Base-by-base conservation (phyloP, 345 rosid species). In the Eucalyptus victrix region DNA sequence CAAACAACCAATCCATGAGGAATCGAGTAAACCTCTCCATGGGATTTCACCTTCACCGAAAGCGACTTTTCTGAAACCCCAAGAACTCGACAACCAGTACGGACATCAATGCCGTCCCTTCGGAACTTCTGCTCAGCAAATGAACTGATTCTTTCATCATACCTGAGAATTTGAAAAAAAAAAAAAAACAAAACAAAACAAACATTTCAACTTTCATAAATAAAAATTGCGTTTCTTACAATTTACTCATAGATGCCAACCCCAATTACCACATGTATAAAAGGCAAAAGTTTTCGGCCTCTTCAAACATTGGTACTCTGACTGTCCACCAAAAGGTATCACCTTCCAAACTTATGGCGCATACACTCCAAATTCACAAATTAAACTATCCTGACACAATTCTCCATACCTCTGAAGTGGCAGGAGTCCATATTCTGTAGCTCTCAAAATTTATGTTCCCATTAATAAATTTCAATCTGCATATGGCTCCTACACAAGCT, bases 1-100 rank as follows among this genome's bases (percentile, higher is more conserved):
- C 99, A 97, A 87, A 98, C 90, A 90, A 98, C 93, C 94, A 98
- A 90, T 54, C 99, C 99, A 92, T 96, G 96, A 44, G 99, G 97
- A 88, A 97, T 21, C 47, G 95, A 91, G 58, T 91, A 88, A 37
- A 93, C 89, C 86, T 96, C 95, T 87, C 96, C 98, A 7, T 89
- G 93, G 42, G 98, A 91, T 92, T 96, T 96, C 65, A 93, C 44
- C 87, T 97, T 96, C 96, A 94, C 91, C 53, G 95, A 90, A 53
- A 97, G 94, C 54, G 92, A 98, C 94, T 96, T 95, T 65, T 95
- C 95, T 42, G 99, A 93, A 81, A 98, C 96, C 86, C 93, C 89
- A 87, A 96, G 86, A 72, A 97, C 99, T 87, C 97, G 98, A 91
- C 96, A 91, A 85, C 99, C 99, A 7, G 96, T 97, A 91, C 90